These are phyloP conservation scores for Hypoxylon subgilvum DNA, from an alignment of 495 filamentous ascomycete species.

Conservation along the genomic window DNA sequence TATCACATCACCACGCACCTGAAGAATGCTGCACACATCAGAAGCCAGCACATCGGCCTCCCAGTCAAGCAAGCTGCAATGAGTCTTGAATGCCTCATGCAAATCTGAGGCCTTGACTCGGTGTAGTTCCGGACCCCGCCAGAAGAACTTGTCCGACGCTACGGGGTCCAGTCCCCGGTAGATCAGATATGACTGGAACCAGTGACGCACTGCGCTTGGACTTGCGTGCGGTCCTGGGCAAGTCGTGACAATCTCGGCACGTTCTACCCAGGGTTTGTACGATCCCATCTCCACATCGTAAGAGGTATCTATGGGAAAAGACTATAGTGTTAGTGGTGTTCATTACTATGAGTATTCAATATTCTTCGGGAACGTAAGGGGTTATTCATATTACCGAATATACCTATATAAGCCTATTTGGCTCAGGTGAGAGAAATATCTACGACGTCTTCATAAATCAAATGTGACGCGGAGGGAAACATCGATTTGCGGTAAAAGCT, in stretches of 20 bases:
- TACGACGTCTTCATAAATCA: too few species aligned
- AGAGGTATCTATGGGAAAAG: neutral
- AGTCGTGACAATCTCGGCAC: neutral
- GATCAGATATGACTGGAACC: constrained; percentile 4
- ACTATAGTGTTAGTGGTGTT: neutral
- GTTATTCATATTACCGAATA: too few species aligned
- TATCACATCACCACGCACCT: neutral
- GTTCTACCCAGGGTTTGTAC: neutral
- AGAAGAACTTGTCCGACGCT: neutral
- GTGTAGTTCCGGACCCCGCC: constrained; percentile 15
- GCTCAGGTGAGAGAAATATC: too few species aligned
- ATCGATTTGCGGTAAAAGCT: too few species aligned
- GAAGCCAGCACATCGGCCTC: constrained; percentile 7
- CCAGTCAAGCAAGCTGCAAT: constrained; percentile 9
- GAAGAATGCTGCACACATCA: constrained; percentile 10
- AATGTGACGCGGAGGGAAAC: too few species aligned
- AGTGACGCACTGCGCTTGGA: constrained; percentile 1
- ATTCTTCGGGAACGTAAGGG: neutral
- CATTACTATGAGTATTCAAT: neutral
- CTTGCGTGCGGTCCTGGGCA: constrained; percentile 6
- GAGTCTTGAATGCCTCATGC: neutral
- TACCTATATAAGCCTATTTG: too few species aligned
- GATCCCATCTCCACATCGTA: neutral
- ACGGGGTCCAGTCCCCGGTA: constrained; percentile 7
- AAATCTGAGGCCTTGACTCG: neutral